Conservation (phyloP, 2,329 filamentous ascomycete species). For the Lecanicillium sp. region DNA sequence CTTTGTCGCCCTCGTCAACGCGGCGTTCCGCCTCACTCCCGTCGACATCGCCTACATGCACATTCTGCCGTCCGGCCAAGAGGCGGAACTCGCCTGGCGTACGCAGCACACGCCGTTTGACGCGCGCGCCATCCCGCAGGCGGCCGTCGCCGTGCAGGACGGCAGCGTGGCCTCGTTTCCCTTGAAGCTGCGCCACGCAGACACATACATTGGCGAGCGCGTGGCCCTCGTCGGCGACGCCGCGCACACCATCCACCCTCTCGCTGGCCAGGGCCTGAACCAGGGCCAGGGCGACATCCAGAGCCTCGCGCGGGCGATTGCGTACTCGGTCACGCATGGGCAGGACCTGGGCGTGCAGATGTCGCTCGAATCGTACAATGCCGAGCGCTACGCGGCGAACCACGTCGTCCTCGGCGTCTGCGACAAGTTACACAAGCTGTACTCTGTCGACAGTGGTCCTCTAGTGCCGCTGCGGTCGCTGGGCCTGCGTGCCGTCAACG, state of each 20-base stretch:
- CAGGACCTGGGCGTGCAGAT: constrained; percentile 78
- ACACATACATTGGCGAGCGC: constrained; percentile 86
- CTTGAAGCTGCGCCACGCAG: constrained; percentile 84
- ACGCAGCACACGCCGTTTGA: constrained; percentile 60
- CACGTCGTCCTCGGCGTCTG: constrained; percentile 71
- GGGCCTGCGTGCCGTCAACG: constrained; percentile 71
- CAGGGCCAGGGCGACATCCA: constrained; percentile 86
- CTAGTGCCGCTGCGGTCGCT: constrained; percentile 73
- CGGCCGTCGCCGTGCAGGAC: constrained; percentile 65
- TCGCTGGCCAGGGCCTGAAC: constrained; percentile 92
- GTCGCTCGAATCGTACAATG: constrained; percentile 74
- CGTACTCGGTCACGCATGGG: constrained; percentile 71
- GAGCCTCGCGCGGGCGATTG: constrained; percentile 67
- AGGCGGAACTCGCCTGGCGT: constrained; percentile 80
- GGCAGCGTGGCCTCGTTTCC: constrained; percentile 85
- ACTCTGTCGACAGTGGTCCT: constrained; percentile 72
- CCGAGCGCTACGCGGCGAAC: constrained; percentile 77
- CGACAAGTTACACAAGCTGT: constrained; percentile 90
- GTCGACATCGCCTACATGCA: constrained; percentile 83
- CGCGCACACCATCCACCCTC: constrained; percentile 89
- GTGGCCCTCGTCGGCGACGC: constrained; percentile 89
- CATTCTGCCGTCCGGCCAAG: constrained; percentile 50
- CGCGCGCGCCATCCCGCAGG: constrained; percentile 54
- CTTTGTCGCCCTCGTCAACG: constrained; percentile 85
- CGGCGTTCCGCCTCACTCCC: constrained; percentile 76